These are phyloP conservation scores for Cladosporium austrohemisphaericum DNA, from an alignment of 2,329 filamentous ascomycete genomes.

Conservation along the genomic window DNA sequence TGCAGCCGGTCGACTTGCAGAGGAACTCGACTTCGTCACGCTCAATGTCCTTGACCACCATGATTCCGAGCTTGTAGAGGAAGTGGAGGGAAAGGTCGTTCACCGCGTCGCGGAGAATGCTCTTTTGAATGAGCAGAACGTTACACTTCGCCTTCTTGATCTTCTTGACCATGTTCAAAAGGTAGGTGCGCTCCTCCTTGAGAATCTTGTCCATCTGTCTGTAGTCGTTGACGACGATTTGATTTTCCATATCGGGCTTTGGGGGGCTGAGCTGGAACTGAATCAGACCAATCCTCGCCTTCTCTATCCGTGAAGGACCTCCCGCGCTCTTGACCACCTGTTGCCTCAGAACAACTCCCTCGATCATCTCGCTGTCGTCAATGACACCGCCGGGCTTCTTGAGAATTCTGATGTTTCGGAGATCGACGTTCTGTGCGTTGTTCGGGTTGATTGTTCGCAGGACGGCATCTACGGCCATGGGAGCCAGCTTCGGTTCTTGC, in stretches of 20 bases:
- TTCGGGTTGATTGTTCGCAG: slow-evolving; percentile 93
- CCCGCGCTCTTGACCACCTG: slow-evolving; percentile 89
- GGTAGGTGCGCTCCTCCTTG: slow-evolving; percentile 96
- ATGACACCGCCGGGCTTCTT: slow-evolving; percentile 98
- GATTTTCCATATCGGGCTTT: slow-evolving; percentile 99
- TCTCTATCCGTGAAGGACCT: slow-evolving; percentile 89
- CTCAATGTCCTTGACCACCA: slow-evolving; percentile 96
- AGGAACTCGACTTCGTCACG: slow-evolving; percentile 98
- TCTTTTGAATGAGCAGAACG: slow-evolving; percentile 96
- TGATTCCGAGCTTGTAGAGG: slow-evolving; percentile 91
- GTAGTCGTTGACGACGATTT: slow-evolving; percentile 98
- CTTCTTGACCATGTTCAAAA: slow-evolving; percentile 99
- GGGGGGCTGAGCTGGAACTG: slow-evolving; percentile 98
- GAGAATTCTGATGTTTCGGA: slow-evolving; percentile 93
- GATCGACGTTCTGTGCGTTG: slow-evolving; percentile 92
- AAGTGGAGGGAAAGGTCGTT: slow-evolving; percentile 98
- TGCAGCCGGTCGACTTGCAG: slow-evolving; percentile 98
- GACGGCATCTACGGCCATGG: slow-evolving; percentile 96
- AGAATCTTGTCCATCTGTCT: slow-evolving; percentile 99
- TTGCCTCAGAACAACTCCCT: slow-evolving; percentile 89
- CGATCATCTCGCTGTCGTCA: slow-evolving; percentile 95
- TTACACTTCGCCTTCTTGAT: slow-evolving; percentile 99
- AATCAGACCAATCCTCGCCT: slow-evolving; percentile 93
- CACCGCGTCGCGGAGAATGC: slow-evolving; percentile 92
- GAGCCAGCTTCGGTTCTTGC: slow-evolving; percentile 93